Percentiles rank a stretch among this genome's conserved stretches.
Conservation (phyloP, 75 land plant species). For the Chamaecyparis obtusa region DNA sequence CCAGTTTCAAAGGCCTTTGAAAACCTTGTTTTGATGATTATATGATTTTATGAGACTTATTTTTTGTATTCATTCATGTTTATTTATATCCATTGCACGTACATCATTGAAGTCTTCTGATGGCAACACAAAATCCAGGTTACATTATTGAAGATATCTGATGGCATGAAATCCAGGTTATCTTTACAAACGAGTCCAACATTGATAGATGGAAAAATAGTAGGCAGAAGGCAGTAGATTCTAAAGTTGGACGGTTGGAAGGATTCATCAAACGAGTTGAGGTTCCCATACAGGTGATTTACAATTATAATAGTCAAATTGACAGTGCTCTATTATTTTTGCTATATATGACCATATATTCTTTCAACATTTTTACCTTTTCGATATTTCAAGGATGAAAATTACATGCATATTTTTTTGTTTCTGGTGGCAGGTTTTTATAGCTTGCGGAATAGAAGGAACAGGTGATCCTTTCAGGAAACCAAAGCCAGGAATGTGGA, state of each 20-base stretch:
- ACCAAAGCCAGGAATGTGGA: conserved; percentile 95
- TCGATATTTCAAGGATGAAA: background rate
- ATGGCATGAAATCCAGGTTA: conserved; percentile 52
- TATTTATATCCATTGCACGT: background rate
- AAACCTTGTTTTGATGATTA: background rate
- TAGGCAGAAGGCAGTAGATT: conserved; percentile 87
- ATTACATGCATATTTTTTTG: background rate
- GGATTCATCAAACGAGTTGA: conserved; percentile 74
- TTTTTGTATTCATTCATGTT: background rate
- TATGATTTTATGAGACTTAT: background rate
- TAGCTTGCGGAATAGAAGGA: conserved; percentile 74
- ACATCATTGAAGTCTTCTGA: background rate
- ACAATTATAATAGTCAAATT: background rate
- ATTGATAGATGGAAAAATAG: conserved; percentile 95
- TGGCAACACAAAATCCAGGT: background rate
- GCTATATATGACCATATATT: background rate
- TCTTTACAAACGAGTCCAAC: conserved; percentile 95
- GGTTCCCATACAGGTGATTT: conserved; percentile 88
- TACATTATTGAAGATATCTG: background rate
- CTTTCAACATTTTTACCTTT: background rate
- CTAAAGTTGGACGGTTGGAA: conserved; percentile 85
- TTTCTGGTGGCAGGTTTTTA: conserved; percentile 60
- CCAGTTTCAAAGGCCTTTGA: background rate
- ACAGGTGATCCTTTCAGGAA: conserved; percentile 77
- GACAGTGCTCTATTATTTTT: background rate